A percentile compares a stretch with the other conserved stretches of the same genome.
phyloP scores from a whole-genome alignment of 345 rosid genomes.

The Psidium guajava region DNA sequence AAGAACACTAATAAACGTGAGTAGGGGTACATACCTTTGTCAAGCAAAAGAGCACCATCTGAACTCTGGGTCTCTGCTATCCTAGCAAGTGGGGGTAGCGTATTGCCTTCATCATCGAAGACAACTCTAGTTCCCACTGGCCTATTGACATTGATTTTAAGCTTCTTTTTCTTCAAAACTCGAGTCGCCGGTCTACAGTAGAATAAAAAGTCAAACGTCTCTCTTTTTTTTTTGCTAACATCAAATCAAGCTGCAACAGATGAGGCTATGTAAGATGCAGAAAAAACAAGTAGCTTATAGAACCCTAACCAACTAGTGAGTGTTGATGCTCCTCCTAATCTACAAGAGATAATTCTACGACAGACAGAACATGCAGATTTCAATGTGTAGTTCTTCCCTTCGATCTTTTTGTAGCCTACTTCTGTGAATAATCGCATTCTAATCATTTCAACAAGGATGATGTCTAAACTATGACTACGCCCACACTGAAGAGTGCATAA shows the following conservation, averaged over 20 bases:
- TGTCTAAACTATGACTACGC: not conserved
- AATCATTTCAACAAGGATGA: not conserved
- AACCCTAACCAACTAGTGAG: not conserved
- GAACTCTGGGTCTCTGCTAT: constrained; percentile 40
- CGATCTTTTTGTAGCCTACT: not conserved
- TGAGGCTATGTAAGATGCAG: not conserved
- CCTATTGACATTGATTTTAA: constrained; percentile 75
- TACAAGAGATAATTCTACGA: not conserved
- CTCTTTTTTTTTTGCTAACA: not conserved
- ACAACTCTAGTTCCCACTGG: constrained; percentile 69
- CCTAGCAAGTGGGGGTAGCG: constrained; percentile 71
- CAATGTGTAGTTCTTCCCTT: not conserved
- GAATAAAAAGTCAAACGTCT: not conserved
- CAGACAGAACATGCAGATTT: not conserved
- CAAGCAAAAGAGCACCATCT: constrained; percentile 32
- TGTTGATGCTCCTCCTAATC: not conserved
- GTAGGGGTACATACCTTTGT: constrained; percentile 39
- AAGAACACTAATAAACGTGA: not conserved
- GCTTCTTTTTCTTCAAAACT: constrained; percentile 69
- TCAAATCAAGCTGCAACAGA: not conserved
- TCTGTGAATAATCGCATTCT: not conserved
- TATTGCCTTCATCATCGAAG: constrained; percentile 79
- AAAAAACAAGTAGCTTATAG: not conserved
- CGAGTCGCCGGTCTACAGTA: constrained; percentile 53
- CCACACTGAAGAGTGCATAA: not conserved